Evolutionary conservation across 345 rosid genomes (phyloP), one percentile per base, ranked within the genome.

Genomic region (Balakata baccata): DNA sequence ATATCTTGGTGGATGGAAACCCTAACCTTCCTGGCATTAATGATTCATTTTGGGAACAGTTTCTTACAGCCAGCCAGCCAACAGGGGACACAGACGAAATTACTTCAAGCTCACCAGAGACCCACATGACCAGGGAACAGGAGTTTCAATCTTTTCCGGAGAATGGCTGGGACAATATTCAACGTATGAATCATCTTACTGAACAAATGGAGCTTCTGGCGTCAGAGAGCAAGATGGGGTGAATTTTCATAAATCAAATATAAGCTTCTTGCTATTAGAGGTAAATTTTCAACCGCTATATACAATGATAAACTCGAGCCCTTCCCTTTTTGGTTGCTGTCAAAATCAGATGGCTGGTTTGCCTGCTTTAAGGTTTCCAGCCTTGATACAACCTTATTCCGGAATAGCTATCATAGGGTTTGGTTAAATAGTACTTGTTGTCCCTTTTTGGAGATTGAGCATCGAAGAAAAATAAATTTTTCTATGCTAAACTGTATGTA

Each of bases 1-100:
- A 74, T 3, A 41, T 74, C 7, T 29, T 65, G 20, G 57, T 20
- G 46, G 52, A 87, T 45, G 88, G 68, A 57, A 74, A 63, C 39
- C 81, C 86, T 68, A 84, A 79, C 81, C 94, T 92, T 68, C 94
- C 92, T 0, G 82, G 86, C 68, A 78, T 68, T 81, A 87, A 73
- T 64, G 79, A 79, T 79, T 73, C 66, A 11, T 79, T 79, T 59
- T 79, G 82, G 82, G 82, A 79, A 53, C 82, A 79, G 52, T 75
- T 79, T 60, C 79, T 79, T 61, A 59, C 69, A 37, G 61, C 66
- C 8, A 64, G 75, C 53, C 54, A 75, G 1, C 17, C 39, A 37
- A 66, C 59, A 6, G 77, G 58, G 54, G 73, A 68, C 29, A 63
- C 68, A 7, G 81, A 78, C 62, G 81, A 73, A 54, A 52, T 52